Conservation (phyloP, 2,329 filamentous ascomycete genomes). For the Rhexocercosporidium sp. region DNA sequence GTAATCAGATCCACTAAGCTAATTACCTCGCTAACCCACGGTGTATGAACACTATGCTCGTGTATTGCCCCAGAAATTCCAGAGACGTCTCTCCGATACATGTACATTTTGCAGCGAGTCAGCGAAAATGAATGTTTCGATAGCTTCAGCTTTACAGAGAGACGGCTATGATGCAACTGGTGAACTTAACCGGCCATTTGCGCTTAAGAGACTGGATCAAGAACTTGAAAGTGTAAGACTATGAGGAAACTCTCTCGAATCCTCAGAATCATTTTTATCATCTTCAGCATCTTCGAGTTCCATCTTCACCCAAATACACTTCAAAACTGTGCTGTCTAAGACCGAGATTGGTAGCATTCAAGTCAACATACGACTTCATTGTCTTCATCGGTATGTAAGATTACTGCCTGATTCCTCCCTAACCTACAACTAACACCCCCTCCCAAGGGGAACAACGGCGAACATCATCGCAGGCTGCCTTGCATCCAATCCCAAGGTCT, state of each 20-base stretch:
- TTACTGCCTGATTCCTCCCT: background rate
- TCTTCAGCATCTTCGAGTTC: no score
- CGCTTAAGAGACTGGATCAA: no score
- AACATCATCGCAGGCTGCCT: constrained; percentile 56
- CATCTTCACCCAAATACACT: no score
- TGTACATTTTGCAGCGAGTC: background rate
- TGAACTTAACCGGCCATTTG: no score
- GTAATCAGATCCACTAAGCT: background rate
- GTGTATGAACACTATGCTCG: background rate
- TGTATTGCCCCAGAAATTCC: background rate
- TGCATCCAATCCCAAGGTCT: constrained; percentile 54
- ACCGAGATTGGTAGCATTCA: constrained; percentile 2
- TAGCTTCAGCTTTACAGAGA: no score
- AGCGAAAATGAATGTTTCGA: background rate
- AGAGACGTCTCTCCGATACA: background rate
- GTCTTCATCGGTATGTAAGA: constrained; percentile 44
- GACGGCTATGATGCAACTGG: no score
- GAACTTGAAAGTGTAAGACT: no score
- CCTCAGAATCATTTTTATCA: background rate
- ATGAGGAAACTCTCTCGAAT: no score
- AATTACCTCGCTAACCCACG: background rate
- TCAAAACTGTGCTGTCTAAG: no score
- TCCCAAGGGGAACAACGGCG: constrained; percentile 52
- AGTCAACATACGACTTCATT: constrained; percentile 47
- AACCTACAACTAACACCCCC: background rate